These are phyloP conservation scores for Starmerella tilneyi DNA, from an alignment of 805 yeast genomes.

Conservation along the genomic window DNA sequence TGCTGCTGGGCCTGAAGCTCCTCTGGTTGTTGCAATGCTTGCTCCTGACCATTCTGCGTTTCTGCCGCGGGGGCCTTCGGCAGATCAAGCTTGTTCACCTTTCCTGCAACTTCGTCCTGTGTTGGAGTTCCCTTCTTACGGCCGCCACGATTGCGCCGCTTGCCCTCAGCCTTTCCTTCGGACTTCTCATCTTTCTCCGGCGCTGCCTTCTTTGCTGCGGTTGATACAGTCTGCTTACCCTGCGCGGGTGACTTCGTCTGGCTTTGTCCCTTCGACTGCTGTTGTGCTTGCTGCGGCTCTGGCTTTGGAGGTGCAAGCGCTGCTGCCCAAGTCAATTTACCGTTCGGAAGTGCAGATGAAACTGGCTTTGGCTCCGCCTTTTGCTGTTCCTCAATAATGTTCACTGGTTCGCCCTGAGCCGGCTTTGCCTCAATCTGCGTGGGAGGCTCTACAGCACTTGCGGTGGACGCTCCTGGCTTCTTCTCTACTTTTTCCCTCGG, in stretches of 20 bases:
- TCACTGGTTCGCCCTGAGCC: constrained; percentile 18
- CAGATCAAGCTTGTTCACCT: constrained; percentile 14
- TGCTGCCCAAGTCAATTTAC: constrained; percentile 25
- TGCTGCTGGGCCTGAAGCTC: constrained; percentile 10
- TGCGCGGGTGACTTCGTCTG: constrained; percentile 1
- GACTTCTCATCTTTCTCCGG: constrained; percentile 1
- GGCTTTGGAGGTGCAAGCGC: constrained; percentile 21
- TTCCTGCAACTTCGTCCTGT: constrained; percentile 10
- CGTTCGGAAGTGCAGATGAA: constrained; percentile 14
- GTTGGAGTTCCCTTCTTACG: constrained; percentile 11
- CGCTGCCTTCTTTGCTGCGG: not conserved
- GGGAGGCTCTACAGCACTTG: no score
- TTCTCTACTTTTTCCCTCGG: not conserved
- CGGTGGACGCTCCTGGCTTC: not conserved
- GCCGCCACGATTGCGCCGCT: constrained; percentile 6
- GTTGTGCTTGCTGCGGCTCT: constrained; percentile 9
- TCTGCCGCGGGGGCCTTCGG: constrained; percentile 19
- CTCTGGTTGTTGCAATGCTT: constrained; percentile 6
- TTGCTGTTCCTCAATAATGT: not conserved
- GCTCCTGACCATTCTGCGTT: constrained; percentile 5
- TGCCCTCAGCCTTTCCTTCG: constrained; percentile 6
- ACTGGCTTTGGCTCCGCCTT: constrained; percentile 7
- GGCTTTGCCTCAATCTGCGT: constrained; percentile 18
- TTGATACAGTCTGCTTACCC: not conserved
- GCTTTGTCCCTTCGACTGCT: not conserved